Base-by-base conservation (phyloP, 495 filamentous ascomycete genomes). In the Hypoxylon trugodes region DNA sequence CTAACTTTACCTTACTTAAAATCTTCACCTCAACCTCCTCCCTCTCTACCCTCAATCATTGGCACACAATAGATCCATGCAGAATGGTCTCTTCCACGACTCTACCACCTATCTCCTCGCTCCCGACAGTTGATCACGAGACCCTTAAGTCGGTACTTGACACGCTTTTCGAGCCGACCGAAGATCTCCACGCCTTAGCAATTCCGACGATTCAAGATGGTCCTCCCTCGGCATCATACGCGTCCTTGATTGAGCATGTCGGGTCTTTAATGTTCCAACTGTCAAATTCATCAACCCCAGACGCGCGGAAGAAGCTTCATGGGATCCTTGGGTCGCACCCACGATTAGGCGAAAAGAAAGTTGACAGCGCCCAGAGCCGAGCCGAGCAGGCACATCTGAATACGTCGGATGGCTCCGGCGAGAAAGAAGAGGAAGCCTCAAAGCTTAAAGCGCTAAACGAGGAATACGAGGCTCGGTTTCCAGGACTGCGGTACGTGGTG, bases 311-410 rank as follows among this genome's bases (percentile, higher is more conserved):
- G 15, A 71, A 57, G 12, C 69, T 82, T 12, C 71, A 90, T 32
- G 81, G 80, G 18, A 95, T 97, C 59, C 79, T 97, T 13, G 88
- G 84, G n/a, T 87, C 90, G 38, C 95, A 98, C 75, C 95, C 95
- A 4, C 84, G 95, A 2, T 79, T 98, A 55, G 95, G 95, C 24
- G 89, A 84, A 68, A 87, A 86, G 75, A 90, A 89, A 65, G 84
- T 72, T 55, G 70, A 74, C 71, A 95, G 91, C 68, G 88, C 85
- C 54, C 81, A 91, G 73, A 93, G 89, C 64, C 78, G 79, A 56
- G 82, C 80, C 25, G 95, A 98, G 79, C 95, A 98, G 76, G 87
- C 86, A 32, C 85, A 90, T 65, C 73, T 97, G 62, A 80, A 87
- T 32, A 60, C 15, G 30, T 46, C 69, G 0, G 82, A 72, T 2